A percentile compares a stretch with the other conserved stretches of the same genome.
phyloP scores from a whole-genome alignment of 495 filamentous ascomycete genomes.

The Achaetomiella virescens region DNA sequence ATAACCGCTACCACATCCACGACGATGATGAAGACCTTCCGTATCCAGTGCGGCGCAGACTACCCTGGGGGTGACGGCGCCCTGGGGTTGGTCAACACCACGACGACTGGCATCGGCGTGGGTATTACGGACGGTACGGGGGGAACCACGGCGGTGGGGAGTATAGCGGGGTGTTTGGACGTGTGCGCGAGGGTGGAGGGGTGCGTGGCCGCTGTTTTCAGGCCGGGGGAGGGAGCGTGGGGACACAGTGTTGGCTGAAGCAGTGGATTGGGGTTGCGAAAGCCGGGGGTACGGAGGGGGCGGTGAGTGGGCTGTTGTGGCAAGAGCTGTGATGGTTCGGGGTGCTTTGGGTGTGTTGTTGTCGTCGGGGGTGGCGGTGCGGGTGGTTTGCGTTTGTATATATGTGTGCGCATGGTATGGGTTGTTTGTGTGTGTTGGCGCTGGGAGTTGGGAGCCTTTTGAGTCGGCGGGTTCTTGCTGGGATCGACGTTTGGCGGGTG shows the following conservation, averaged over 20 bases:
- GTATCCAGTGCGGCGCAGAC: conserved; percentile 13
- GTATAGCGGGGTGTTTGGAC: conserved; percentile 15
- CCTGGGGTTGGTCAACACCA: neutral
- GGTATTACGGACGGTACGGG: too few species aligned
- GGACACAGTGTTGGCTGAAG: conserved; percentile 21
- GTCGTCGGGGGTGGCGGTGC: neutral
- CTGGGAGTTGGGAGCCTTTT: too few species aligned
- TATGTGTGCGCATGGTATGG: neutral
- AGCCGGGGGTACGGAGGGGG: neutral
- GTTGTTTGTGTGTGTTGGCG: too few species aligned
- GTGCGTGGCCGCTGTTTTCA: conserved; percentile 20
- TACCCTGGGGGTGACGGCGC: conserved; percentile 15
- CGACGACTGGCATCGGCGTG: too few species aligned
- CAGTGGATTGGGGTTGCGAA: conserved; percentile 12
- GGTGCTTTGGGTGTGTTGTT: too few species aligned
- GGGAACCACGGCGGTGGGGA: neutral
- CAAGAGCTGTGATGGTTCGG: too few species aligned
- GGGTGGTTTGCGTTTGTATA: neutral
- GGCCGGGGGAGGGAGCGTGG: neutral
- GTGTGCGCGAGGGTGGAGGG: conserved; percentile 8
- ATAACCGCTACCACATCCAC: neutral
- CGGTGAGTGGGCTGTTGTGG: conserved; percentile 15
- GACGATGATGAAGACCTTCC: conserved; percentile 3
- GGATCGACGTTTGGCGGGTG: too few species aligned
- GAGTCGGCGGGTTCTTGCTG: too few species aligned